Conservation (phyloP, 2,329 filamentous ascomycete species). For the Diplodia sapinea region DNA sequence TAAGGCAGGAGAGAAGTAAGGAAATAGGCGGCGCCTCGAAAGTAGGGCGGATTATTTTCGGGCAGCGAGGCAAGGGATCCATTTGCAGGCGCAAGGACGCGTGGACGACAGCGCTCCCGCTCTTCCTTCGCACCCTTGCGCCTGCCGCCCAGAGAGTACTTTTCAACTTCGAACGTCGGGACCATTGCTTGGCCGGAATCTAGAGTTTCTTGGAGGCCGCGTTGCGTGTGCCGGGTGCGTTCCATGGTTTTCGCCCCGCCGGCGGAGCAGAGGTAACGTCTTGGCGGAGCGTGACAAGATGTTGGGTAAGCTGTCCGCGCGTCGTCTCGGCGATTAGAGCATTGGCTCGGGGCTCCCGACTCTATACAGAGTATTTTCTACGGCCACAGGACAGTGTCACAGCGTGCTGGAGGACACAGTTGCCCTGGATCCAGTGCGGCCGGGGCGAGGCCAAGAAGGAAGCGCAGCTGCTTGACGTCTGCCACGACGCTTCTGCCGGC, state of each 20-base stretch:
- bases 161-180: constrained; percentile 21
- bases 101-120: not conserved
- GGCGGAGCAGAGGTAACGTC: too few species aligned
- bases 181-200: constrained; percentile 12
- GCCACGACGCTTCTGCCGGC: not conserved
- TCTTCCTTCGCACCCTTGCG: not conserved
- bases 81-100: not conserved
- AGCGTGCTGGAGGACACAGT: too few species aligned
- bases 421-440: not conserved
- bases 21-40: too few species aligned
- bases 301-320: not conserved
- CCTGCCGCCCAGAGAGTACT: not conserved
- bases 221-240: constrained; percentile 17
- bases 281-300: not conserved
- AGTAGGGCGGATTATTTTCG: not conserved
- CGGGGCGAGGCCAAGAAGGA: not conserved
- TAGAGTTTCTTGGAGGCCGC: constrained; percentile 20
- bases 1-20: too few species aligned
- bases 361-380: too few species aligned
- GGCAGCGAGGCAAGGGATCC: not conserved
- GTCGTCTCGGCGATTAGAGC: constrained; percentile 1
- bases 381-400: too few species aligned
- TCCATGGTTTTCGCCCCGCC: not conserved
- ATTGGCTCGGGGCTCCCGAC: not conserved
- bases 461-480: not conserved